These are phyloP conservation scores for Ajuga reptans DNA, from an alignment of 305 asterid genomes.

Conservation along the genomic window DNA sequence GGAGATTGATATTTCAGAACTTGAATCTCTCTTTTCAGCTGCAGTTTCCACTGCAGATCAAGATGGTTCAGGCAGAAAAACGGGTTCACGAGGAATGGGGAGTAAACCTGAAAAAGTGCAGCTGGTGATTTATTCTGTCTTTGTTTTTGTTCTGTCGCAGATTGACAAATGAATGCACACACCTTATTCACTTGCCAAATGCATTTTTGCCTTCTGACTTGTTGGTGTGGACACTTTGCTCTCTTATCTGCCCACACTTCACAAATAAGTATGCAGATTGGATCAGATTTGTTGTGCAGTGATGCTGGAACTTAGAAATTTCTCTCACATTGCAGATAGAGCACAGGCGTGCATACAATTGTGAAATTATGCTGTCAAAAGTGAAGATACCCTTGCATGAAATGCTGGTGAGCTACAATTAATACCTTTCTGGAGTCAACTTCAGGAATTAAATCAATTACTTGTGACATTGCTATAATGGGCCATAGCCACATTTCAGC, in stretches of 20 bases:
- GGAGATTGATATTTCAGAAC: slow-evolving; percentile 88
- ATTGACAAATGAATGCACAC: not conserved
- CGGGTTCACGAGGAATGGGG: slow-evolving; percentile 48
- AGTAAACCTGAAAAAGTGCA: slow-evolving; percentile 84
- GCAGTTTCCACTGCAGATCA: slow-evolving; percentile 61
- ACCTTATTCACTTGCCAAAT: not conserved
- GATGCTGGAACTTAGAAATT: slow-evolving; percentile 12
- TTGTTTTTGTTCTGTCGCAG: not conserved
- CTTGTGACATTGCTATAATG: not conserved
- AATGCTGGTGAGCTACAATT: slow-evolving; percentile 60
- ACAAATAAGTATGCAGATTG: not conserved
- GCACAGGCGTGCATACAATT: slow-evolving; percentile 91
- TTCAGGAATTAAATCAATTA: slow-evolving; percentile 1
- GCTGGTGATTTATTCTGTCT: slow-evolving; percentile 48
- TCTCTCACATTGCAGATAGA: slow-evolving; percentile 55
- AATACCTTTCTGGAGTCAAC: slow-evolving; percentile 10
- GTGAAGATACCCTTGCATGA: slow-evolving; percentile 83
- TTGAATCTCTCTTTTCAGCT: slow-evolving; percentile 86
- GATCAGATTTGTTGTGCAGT: slow-evolving; percentile 7
- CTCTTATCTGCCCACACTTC: not conserved
- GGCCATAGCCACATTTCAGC: slow-evolving; percentile 1
- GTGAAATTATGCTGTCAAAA: slow-evolving; percentile 94
- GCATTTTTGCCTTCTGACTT: slow-evolving; percentile 17
- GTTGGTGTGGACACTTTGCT: slow-evolving; percentile 1
- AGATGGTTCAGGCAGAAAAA: slow-evolving; percentile 46